Base-by-base conservation (phyloP, 108 stramenopile genomes). In the Cyclotella kingstonii region DNA sequence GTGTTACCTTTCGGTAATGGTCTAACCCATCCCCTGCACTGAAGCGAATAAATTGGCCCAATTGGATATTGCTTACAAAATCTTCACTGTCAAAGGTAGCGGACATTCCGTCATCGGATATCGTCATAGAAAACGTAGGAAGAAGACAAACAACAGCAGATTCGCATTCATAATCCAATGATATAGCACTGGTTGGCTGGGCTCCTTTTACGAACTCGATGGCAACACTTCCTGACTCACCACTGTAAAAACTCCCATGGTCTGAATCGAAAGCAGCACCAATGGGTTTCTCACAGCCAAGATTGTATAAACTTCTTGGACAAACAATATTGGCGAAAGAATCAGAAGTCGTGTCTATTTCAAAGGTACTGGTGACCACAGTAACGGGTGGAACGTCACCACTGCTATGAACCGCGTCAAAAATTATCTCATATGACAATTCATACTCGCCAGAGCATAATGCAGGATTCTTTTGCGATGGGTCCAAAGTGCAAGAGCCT, bases 141-240 rank as follows among this genome's bases (percentile, higher is more conserved):
- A 45, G 39, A 35, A 82, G 58, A 4, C 9, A 25, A 11, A 36
- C 43, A 27, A 70, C 55, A 38, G 35, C 64, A 19, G 78, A 67
- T 67, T 90, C 89, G 53, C 89, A 90, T 58, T 81, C 71, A 66
- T 90, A 90, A 10, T 74, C 69, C 17, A 90, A 68, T 52, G 79
- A 65, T 40, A 88, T 76, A 47, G 65, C 68, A 4, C 89, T 87
- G 26, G 67, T 77, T 1, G 86, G 86, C 63, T 90, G 86, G 49
- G 80, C 78, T 29, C 89, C 89, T 39, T 83, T 77, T 38, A 57
- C 38, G 26, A 47, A 14, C 57, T 76, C 73, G 25, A 73, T 33
- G 28, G 80, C 70, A 53, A 30, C 39, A 18, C 60, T 67, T 10
- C 57, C 64, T 4, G 66, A 44, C 33, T 66, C 56, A 33, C 68